Conservation (phyloP, 768 basidiomycete species). For the Sistotremastrum suecicum region DNA sequence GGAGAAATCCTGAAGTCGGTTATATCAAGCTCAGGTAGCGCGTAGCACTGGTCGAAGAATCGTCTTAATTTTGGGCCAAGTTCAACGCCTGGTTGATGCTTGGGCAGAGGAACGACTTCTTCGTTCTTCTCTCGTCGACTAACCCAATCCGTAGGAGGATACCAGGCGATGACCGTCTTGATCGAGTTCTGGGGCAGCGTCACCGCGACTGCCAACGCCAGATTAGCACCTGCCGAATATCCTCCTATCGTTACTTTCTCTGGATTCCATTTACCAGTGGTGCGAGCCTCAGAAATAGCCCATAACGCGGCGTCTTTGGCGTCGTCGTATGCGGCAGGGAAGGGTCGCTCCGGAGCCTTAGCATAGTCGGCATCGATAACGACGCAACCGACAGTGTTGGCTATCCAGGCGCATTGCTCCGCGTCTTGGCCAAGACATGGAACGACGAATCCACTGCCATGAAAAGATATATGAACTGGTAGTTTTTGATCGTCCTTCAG, state of each 20-base stretch:
- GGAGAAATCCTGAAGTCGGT: too few species aligned
- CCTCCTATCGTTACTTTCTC: background rate
- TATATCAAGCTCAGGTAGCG: too few species aligned
- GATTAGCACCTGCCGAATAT: background rate
- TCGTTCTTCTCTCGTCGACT: too few species aligned
- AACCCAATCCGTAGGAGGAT: background rate
- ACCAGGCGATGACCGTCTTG: background rate
- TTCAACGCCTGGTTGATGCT: too few species aligned
- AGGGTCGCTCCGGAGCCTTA: conserved; percentile 3
- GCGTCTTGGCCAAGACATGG: background rate
- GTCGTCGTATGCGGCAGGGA: conserved; percentile 1
- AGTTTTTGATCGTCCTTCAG: background rate
- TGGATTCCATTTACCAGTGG: background rate
- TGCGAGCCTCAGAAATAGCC: background rate
- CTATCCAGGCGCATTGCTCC: conserved; percentile 1
- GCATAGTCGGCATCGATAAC: conserved; percentile 5
- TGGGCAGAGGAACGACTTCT: too few species aligned
- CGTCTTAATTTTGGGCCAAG: too few species aligned
- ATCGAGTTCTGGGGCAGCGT: background rate
- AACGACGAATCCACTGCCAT: conserved; percentile 4
- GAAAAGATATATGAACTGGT: conserved; percentile 5
- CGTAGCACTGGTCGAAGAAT: too few species aligned
- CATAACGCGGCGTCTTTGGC: background rate
- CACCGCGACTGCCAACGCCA: background rate
- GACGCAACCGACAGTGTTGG: conserved; percentile 1